phyloP scores from a whole-genome alignment of 1,139 yeast species.

The Scheffersomyces parashehatae region DNA sequence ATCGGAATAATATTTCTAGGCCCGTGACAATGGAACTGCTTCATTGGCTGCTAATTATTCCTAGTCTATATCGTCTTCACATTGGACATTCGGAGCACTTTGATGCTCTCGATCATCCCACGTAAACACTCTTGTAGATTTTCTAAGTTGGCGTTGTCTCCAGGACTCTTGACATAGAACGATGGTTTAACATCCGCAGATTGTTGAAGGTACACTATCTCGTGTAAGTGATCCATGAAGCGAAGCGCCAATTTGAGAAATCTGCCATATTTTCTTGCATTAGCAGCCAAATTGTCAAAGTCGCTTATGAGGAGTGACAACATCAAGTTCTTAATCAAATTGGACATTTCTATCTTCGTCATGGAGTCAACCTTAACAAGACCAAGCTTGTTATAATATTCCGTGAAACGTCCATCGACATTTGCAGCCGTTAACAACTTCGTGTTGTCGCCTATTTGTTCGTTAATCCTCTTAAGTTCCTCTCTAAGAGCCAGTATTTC shows the following conservation, averaged over 20 bases:
- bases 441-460: conserved; percentile 10
- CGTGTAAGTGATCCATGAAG: conserved; percentile 33
- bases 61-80: not conserved
- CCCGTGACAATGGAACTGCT: too few species aligned
- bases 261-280: conserved; percentile 25
- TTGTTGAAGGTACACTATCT: conserved; percentile 11
- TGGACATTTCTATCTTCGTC: conserved; percentile 26
- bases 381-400: conserved; percentile 27
- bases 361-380: conserved; percentile 29
- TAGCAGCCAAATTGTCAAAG: conserved; percentile 26
- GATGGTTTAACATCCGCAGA: conserved; percentile 10
- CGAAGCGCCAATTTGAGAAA: conserved; percentile 22
- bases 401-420: conserved; percentile 19
- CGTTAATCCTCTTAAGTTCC: not conserved
- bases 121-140: conserved; percentile 21
- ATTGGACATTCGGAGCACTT: not conserved
- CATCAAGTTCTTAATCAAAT: conserved; percentile 34
- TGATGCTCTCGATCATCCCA: conserved; percentile 16
- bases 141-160: conserved; percentile 10
- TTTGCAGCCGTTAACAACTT: conserved; percentile 3
- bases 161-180: conserved; percentile 11
- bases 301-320: conserved; percentile 32
- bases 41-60: too few species aligned
- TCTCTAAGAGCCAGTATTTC: conserved; percentile 3
- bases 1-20: too few species aligned